phyloP scores from a whole-genome alignment of 2,329 filamentous ascomycete species.

The Stachybotrys chartarum region DNA sequence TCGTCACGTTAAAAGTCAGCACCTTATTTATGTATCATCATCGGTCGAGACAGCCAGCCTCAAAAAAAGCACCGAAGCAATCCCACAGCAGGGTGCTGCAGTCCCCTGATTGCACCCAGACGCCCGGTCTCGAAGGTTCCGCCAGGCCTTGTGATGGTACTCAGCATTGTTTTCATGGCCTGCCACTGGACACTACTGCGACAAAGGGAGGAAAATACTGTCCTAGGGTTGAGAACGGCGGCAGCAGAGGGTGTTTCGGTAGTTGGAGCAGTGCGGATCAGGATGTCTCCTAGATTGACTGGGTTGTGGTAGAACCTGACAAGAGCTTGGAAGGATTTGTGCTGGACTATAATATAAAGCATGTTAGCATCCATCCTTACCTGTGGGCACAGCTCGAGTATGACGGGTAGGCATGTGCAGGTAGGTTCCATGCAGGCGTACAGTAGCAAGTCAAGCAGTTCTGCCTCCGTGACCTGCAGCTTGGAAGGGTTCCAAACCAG shows the following conservation, averaged over 20 bases:
- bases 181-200: not conserved
- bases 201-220: conserved; percentile 10
- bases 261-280: conserved; percentile 11
- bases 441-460: conserved; percentile 12
- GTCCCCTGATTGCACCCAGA: not conserved
- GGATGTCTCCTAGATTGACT: conserved; percentile 1
- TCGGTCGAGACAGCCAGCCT: no score
- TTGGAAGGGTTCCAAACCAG: not conserved
- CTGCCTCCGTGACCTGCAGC: conserved; percentile 11
- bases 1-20: not conserved
- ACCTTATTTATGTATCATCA: not conserved
- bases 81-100: conserved; percentile 12
- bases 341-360: conserved; percentile 5
- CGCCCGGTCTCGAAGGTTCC: not conserved
- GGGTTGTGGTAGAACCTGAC: conserved; percentile 8
- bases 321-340: conserved; percentile 8
- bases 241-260: conserved; percentile 1
- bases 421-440: not conserved
- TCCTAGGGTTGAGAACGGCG: conserved; percentile 7
- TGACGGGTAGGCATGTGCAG: no score
- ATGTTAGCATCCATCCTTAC: no score
- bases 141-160: conserved; percentile 5
- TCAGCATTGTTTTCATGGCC: not conserved
- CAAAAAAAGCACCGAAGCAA: conserved; percentile 5
- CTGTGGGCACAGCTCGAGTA: no score